These are phyloP conservation scores for Plasmodium falciparum DNA, from an alignment of 169 alveolate species.

Conservation along the genomic window DNA sequence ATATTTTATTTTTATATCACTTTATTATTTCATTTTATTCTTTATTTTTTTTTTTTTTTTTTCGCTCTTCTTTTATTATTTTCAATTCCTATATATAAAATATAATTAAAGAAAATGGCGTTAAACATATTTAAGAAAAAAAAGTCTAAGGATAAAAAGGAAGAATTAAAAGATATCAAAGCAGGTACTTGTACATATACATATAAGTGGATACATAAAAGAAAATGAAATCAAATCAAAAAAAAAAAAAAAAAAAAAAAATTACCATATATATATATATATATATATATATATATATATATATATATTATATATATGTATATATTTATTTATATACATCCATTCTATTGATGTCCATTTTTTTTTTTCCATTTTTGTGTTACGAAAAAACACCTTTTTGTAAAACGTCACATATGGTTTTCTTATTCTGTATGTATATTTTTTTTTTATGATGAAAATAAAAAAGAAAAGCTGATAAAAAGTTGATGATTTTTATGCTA, in stretches of 20 bases:
- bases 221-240: too few species aligned
- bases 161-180: background rate
- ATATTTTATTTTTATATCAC: too few species aligned
- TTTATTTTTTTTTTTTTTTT: background rate
- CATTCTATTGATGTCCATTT: too few species aligned
- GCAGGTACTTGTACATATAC: conserved; percentile 5
- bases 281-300: too few species aligned
- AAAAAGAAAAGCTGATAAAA: conserved; percentile 12
- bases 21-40: too few species aligned
- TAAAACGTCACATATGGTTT: background rate
- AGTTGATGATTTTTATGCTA: conserved; percentile 28
- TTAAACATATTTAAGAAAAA: conserved; percentile 20
- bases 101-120: conserved; percentile 32
- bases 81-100: background rate
- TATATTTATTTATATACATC: too few species aligned
- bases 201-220: too few species aligned
- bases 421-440: background rate
- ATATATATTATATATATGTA: too few species aligned
- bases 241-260: too few species aligned
- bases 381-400: too few species aligned
- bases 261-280: too few species aligned
- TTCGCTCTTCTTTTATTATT: background rate
- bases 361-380: too few species aligned
- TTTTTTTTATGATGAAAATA: conserved; percentile 34
- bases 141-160: conserved; percentile 22